These are phyloP conservation scores for Mesotaenium endlicherianum DNA, from an alignment of 139 green algal genomes.

Conservation along the genomic window DNA sequence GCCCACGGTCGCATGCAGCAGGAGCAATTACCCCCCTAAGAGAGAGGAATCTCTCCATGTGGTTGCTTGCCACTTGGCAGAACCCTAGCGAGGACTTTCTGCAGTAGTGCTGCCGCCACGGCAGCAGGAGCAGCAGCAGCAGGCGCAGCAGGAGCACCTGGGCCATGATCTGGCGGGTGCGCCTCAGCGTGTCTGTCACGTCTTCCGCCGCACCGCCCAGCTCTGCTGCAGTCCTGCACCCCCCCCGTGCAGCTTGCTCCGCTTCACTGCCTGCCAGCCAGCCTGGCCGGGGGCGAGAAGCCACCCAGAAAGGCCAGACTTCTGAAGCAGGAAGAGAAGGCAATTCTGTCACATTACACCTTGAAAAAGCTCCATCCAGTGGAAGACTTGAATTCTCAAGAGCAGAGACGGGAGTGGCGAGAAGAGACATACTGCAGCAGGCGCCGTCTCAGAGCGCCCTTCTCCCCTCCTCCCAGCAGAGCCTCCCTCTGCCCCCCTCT, in stretches of 20 bases:
- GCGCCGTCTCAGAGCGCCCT: background rate
- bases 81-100: too few species aligned
- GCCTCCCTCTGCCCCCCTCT: background rate
- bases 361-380: background rate
- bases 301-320: background rate
- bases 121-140: too few species aligned
- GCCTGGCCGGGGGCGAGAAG: background rate
- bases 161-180: background rate
- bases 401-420: background rate
- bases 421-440: background rate
- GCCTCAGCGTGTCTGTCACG: background rate
- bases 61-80: too few species aligned
- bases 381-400: background rate
- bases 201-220: background rate
- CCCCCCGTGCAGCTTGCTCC: background rate
- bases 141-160: background rate
- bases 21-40: too few species aligned
- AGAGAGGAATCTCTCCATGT: too few species aligned
- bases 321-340: background rate
- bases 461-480: background rate
- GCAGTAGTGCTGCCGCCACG: too few species aligned
- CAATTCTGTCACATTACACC: background rate
- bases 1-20: too few species aligned
- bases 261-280: background rate
- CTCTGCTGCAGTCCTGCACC: constrained; percentile 1